Evolutionary conservation across 768 basidiomycete species (phyloP).

Genomic region (Tulasnella sp.): DNA sequence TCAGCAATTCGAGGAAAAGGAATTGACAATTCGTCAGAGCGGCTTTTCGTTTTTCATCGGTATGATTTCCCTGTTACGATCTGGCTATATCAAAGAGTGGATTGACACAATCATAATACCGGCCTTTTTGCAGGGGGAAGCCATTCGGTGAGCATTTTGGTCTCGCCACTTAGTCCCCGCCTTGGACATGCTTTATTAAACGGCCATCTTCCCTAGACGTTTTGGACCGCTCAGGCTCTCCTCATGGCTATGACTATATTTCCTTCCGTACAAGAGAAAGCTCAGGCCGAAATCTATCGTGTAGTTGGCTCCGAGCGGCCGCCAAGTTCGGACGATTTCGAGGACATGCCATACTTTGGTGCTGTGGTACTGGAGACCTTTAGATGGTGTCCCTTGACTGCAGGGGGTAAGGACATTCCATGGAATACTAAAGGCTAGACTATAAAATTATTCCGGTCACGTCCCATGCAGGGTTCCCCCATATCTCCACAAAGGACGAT

Average conservation of each 20-base stretch:
- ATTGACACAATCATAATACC: no score
- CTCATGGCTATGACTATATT: conserved; percentile 37
- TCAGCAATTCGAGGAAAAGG: background rate
- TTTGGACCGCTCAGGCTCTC: background rate
- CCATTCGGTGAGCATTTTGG: background rate
- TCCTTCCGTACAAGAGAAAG: conserved; percentile 39
- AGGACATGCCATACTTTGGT: conserved; percentile 28
- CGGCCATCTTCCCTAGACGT: background rate
- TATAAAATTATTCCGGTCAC: background rate
- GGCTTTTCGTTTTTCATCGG: background rate
- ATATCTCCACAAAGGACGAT: conserved; percentile 13
- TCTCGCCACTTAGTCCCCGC: background rate
- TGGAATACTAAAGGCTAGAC: no score
- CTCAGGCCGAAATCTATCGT: conserved; percentile 39
- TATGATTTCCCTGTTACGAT: no score
- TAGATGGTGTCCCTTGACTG: conserved; percentile 26
- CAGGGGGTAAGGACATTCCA: background rate
- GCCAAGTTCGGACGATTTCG: conserved; percentile 31
- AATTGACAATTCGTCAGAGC: background rate
- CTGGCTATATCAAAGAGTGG: no score
- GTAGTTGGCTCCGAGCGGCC: conserved; percentile 35
- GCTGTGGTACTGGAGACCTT: conserved; percentile 29
- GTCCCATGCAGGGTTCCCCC: background rate
- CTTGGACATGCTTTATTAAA: background rate
- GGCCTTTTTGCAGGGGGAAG: background rate